Conservation (phyloP, 495 filamentous ascomycete species). For the Aspergillus nanangensis region DNA sequence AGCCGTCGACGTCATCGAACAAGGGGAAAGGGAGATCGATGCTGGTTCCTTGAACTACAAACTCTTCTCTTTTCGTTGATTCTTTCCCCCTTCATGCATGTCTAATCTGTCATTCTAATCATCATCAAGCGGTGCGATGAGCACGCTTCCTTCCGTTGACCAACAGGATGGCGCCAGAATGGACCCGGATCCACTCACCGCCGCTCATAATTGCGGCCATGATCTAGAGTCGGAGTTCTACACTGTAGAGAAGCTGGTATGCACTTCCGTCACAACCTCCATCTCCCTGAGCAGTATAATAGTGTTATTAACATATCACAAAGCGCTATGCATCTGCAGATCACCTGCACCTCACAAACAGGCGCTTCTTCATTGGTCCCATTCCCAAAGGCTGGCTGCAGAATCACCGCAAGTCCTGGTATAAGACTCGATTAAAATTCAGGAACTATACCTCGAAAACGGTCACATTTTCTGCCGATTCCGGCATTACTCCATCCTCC, state of each 20-base stretch:
- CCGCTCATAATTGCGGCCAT: constrained; percentile 23
- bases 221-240: constrained; percentile 43
- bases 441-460: constrained; percentile 54
- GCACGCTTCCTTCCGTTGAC: constrained; percentile 13
- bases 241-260: constrained; percentile 53
- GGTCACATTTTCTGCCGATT: constrained; percentile 49
- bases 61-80: too few relatives aligned
- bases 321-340: constrained; percentile 59
- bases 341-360: constrained; percentile 59
- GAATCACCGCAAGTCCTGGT: constrained; percentile 61
- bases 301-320: not conserved
- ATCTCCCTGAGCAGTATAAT: too few relatives aligned
- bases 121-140: constrained; percentile 24
- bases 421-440: constrained; percentile 47
- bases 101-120: not conserved
- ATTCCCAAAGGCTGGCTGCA: constrained; percentile 67
- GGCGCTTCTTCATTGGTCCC: constrained; percentile 64
- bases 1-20: constrained; percentile 30
- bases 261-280: too few relatives aligned
- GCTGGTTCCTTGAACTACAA: too few relatives aligned
- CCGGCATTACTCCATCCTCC: constrained; percentile 33
- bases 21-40: too few relatives aligned
- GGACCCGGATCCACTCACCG: constrained; percentile 13
- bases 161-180: constrained; percentile 11
- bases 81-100: too few relatives aligned